Percentiles rank a stretch among this genome's conserved stretches.
phyloP scores from a whole-genome alignment of 2,329 filamentous ascomycete species.

The Fusarium azukiicola region DNA sequence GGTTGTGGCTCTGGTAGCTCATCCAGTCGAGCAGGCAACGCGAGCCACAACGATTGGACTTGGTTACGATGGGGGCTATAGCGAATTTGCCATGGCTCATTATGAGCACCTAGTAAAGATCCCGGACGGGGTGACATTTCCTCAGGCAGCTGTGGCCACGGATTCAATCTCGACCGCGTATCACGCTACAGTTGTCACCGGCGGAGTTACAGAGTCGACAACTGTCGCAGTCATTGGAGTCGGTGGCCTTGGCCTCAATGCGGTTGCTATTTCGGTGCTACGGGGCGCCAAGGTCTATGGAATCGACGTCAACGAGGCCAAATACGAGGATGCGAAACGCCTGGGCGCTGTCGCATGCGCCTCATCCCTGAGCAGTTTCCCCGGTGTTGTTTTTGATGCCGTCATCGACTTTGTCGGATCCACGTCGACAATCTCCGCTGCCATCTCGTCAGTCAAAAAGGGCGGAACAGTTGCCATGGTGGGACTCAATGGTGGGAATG shows the following conservation, averaged over 20 bases:
- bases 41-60: constrained; percentile 19
- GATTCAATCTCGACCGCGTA: constrained; percentile 38
- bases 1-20: constrained; percentile 28
- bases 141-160: constrained; percentile 34
- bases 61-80: constrained; percentile 8
- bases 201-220: constrained; percentile 12
- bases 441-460: background rate
- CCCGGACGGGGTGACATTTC: constrained; percentile 31
- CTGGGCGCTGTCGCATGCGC: constrained; percentile 24
- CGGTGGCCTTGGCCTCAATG: constrained; percentile 37
- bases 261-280: constrained; percentile 24
- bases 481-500: constrained; percentile 17
- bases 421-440: constrained; percentile 9
- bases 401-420: constrained; percentile 15
- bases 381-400: constrained; percentile 4
- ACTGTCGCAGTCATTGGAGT: constrained; percentile 31
- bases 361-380: constrained; percentile 3
- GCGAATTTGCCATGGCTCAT: constrained; percentile 13
- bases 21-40: constrained; percentile 28
- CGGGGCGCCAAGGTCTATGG: constrained; percentile 37
- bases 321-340: constrained; percentile 23
- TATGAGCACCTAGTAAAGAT: constrained; percentile 22
- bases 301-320: constrained; percentile 32
- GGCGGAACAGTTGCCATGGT: constrained; percentile 27
- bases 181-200: constrained; percentile 31